These are phyloP conservation scores for Plasmodium chabaudi DNA, from an alignment of 169 alveolate species.

Conservation along the genomic window DNA sequence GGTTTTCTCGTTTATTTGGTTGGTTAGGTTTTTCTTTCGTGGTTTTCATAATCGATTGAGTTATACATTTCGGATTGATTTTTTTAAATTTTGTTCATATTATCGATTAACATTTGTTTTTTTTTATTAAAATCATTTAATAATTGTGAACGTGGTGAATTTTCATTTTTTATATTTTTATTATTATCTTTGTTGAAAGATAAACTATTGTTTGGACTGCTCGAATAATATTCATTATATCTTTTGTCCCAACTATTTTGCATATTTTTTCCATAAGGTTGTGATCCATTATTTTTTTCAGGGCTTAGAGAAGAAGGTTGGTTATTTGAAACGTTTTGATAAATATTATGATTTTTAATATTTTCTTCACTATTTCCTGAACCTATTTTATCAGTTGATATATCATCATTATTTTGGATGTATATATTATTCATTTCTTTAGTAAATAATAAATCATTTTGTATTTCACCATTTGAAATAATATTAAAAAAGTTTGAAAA, in stretches of 20 bases:
- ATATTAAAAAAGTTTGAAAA: slow-evolving; percentile 55
- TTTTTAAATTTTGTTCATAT: slow-evolving; percentile 7
- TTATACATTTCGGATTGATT: slow-evolving; percentile 20
- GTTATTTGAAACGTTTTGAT: no score
- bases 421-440: slow-evolving; percentile 34
- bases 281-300: no score
- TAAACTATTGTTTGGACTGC: no score
- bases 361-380: not conserved
- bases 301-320: no score
- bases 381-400: not conserved
- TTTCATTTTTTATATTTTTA: slow-evolving; percentile 9
- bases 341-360: no score
- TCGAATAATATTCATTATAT: no score
- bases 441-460: slow-evolving; percentile 36
- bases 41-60: not conserved
- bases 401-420: slow-evolving; percentile 5
- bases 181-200: not conserved
- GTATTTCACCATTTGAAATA: slow-evolving; percentile 45
- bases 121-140: slow-evolving; percentile 17
- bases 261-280: no score
- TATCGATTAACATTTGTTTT: slow-evolving; percentile 21
- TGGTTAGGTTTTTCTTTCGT: not conserved
- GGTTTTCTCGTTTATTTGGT: slow-evolving; percentile 27
- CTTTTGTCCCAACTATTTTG: no score
- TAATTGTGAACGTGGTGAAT: not conserved